Conservation (phyloP, 2,329 filamentous ascomycete genomes). For the Aquanectria penicillioides region DNA sequence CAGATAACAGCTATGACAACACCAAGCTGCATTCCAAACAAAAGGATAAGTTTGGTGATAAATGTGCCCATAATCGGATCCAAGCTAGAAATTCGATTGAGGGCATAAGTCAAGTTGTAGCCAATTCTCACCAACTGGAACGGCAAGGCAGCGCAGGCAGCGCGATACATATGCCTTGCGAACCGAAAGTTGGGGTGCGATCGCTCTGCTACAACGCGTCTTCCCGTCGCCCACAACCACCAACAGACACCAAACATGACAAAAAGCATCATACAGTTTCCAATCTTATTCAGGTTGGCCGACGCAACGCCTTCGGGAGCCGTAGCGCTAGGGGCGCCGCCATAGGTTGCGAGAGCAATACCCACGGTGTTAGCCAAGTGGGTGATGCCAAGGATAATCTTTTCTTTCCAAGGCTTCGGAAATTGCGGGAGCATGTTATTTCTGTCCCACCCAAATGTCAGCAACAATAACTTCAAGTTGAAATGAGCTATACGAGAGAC, state of each 20-base stretch:
- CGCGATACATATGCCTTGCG: neutral
- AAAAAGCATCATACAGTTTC: conserved; percentile 5
- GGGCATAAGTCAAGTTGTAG: conserved; percentile 14
- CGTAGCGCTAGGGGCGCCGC: neutral
- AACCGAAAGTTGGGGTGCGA: conserved; percentile 7
- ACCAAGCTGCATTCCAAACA: conserved; percentile 3
- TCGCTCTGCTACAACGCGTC: neutral
- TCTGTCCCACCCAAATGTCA: neutral
- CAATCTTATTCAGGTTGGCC: conserved; percentile 3
- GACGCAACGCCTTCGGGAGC: neutral
- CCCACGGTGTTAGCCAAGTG: conserved; percentile 6
- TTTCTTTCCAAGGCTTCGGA: neutral
- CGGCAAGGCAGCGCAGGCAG: neutral
- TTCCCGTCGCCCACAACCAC: conserved; percentile 6
- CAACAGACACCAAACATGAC: neutral
- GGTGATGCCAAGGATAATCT: neutral
- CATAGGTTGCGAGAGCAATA: conserved; percentile 10
- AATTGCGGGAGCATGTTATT: neutral
- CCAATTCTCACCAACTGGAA: conserved; percentile 6
- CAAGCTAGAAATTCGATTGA: conserved; percentile 9
- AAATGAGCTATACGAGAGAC: neutral
- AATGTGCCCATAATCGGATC: conserved; percentile 11
- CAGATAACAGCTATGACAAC: neutral
- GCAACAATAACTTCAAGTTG: neutral
- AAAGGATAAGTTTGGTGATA: conserved; percentile 3